Evolutionary conservation across 805 yeast genomes (phyloP), one percentile per base, ranked within the genome.

Genomic region (Candida michaelii): DNA sequence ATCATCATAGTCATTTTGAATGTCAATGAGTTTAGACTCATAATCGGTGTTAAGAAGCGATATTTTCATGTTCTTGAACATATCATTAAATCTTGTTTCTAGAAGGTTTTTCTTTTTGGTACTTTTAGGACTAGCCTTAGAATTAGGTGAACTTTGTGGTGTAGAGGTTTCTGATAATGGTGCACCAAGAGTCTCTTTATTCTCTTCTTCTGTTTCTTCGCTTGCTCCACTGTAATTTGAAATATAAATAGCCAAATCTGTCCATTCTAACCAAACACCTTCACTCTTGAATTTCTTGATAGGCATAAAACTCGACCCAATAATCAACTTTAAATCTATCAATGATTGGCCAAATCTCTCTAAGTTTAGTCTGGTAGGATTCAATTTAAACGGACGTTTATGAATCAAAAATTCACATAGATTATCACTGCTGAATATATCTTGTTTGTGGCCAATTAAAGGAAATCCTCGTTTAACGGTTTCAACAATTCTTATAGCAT

Each of bases 211-310:
- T 21, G 10, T 14, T 29, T 18, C 30, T 24, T 30, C 14, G 21
- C 9, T 15, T 14, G 30, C 21, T n/a, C 36, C 35, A 13, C 40
- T 41, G 34, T 48, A 53, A 11, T 39, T 46, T 5, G 59, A 46
- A 3, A 54, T 45, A 16, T 41, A 52, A 3, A 52, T 17, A 5
- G 72, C 66, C 35, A 56, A 43, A 17, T 64, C 69, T 1, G 70
- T 53, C 74, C 74, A 70, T 48, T 71, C 75, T 36, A 67, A 66
- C 73, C 73, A 69, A 68, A 66, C 60, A 3, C 65, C 66, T 42
- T 68, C 73, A 42, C 69, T 64, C 40, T 53, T 66, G 48, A 71
- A 71, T 47, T 65, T 66, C 42, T 52, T 61, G 5, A 60, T 53
- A 13, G 57, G 56, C 34, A 69, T 52, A 31, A 69, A 51, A 3